A percentile compares a stretch with the other conserved stretches of the same genome.
Evolutionary conservation across 305 asterid species (phyloP).

Genomic region (Rubia tinctorum): DNA sequence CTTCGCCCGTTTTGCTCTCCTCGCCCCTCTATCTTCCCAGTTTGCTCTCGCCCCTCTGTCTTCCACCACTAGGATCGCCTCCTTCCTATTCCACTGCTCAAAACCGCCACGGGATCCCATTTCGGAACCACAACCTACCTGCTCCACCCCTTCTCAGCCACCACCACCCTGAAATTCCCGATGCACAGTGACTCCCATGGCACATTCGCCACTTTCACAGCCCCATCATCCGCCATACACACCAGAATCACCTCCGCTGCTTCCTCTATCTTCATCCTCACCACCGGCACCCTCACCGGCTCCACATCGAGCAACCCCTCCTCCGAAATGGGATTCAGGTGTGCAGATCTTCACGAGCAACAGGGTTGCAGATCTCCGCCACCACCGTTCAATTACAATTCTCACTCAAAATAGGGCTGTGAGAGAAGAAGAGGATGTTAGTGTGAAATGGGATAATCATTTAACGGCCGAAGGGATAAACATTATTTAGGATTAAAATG

Average conservation of each 20-base stretch:
- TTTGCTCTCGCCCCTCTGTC: constrained; percentile 70
- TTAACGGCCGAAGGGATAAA: too few species aligned
- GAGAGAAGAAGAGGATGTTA: too few species aligned
- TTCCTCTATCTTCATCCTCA: constrained; percentile 78
- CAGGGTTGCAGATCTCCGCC: too few species aligned
- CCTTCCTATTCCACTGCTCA: constrained; percentile 51
- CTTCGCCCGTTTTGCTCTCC: too few species aligned
- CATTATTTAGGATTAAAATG: too few species aligned
- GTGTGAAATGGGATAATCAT: too few species aligned
- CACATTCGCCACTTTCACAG: constrained; percentile 60
- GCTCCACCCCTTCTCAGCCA: constrained; percentile 81
- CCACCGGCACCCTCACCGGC: constrained; percentile 59
- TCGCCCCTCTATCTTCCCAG: too few species aligned
- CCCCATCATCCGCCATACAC: constrained; percentile 61
- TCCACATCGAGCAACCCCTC: constrained; percentile 27
- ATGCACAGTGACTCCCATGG: constrained; percentile 70
- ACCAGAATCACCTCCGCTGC: constrained; percentile 85
- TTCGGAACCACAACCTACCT: constrained; percentile 95
- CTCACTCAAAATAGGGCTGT: too few species aligned
- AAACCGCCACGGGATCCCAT: constrained; percentile 60
- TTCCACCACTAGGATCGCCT: constrained; percentile 76
- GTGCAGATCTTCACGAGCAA: too few species aligned
- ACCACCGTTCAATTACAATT: too few species aligned
- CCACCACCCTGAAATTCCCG: constrained; percentile 74
- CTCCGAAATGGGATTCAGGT: too few species aligned